Conservation (phyloP, 352 stramenopile species). For the Phytophthora aleatoria region DNA sequence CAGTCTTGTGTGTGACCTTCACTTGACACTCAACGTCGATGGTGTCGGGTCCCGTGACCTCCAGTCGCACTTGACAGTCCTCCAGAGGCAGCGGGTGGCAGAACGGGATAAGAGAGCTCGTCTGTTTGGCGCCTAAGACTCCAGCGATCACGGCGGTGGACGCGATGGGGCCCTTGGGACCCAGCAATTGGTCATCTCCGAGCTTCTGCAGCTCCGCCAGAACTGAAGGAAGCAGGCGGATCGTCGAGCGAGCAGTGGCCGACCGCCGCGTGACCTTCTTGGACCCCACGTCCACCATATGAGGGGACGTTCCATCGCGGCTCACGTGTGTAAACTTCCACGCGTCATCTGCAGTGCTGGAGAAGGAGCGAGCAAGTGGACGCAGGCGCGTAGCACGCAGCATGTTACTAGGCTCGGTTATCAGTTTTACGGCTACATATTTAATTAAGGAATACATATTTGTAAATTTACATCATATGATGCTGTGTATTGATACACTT, state of each 20-base stretch:
- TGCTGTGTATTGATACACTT: not conserved
- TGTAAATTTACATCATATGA: not conserved
- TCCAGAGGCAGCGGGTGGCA: slow-evolving; percentile 94
- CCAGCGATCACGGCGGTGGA: slow-evolving; percentile 92
- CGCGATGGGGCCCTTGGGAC: slow-evolving; percentile 91
- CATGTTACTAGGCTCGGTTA: not conserved
- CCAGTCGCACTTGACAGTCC: slow-evolving; percentile 88
- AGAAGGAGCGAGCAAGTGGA: slow-evolving; percentile 5
- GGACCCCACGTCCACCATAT: slow-evolving; percentile 92
- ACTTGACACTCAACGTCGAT: slow-evolving; percentile 91
- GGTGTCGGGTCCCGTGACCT: slow-evolving; percentile 49
- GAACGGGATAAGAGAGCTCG: slow-evolving; percentile 92
- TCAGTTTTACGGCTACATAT: not conserved
- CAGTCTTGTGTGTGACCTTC: slow-evolving; percentile 93
- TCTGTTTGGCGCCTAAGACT: slow-evolving; percentile 94
- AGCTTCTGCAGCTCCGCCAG: slow-evolving; percentile 69
- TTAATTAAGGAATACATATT: not conserved
- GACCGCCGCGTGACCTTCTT: slow-evolving; percentile 86
- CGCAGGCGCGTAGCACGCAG: not conserved
- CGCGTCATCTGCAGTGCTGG: slow-evolving; percentile 3
- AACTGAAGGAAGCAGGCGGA: slow-evolving; percentile 86
- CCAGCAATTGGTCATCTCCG: slow-evolving; percentile 44
- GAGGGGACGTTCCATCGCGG: slow-evolving; percentile 43
- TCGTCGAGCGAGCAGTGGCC: slow-evolving; percentile 82
- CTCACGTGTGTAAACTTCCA: slow-evolving; percentile 67